Conservation (phyloP, 2,329 filamentous ascomycete species). For the Aaosphaeria pasadenensis region DNA sequence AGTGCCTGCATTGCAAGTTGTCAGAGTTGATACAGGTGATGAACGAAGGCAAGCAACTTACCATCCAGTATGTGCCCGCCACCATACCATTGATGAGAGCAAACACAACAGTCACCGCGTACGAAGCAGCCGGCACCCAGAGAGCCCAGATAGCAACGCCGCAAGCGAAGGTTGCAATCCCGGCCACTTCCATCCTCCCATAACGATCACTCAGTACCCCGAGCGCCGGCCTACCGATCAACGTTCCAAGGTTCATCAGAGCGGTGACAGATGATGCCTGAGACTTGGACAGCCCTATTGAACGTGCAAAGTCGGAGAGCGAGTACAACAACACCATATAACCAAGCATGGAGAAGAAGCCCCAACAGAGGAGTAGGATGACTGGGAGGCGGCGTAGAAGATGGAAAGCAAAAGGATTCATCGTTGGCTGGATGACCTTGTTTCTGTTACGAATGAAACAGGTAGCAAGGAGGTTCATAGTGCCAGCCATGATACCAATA, state of each 20-base stretch:
- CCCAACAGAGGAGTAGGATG: constrained; percentile 40
- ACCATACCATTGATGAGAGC: constrained; percentile 43
- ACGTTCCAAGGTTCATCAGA: constrained; percentile 48
- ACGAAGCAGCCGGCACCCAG: constrained; percentile 47
- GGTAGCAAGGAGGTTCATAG: constrained; percentile 26
- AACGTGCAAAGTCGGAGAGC: constrained; percentile 46
- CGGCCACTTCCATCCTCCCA: constrained; percentile 44
- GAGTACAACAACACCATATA: constrained; percentile 49
- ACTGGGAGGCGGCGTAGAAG: constrained; percentile 37
- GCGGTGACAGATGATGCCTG: constrained; percentile 43
- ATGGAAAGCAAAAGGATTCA: constrained; percentile 34
- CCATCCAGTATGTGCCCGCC: constrained; percentile 50
- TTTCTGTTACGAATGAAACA: constrained; percentile 32
- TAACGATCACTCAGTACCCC: constrained; percentile 46
- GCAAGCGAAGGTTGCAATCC: constrained; percentile 36
- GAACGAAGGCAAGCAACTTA: constrained; percentile 10
- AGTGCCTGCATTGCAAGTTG: constrained; percentile 26
- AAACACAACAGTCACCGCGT: constrained; percentile 44
- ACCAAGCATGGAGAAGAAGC: constrained; percentile 46
- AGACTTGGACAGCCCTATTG: constrained; percentile 38
- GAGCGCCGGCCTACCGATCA: constrained; percentile 46
- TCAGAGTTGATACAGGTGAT: background rate
- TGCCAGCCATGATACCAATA: constrained; percentile 34
- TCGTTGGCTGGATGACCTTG: constrained; percentile 28
- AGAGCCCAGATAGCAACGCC: constrained; percentile 41